Base-by-base conservation (phyloP, 805 yeast species). In the Saturnispora besseyi region DNA sequence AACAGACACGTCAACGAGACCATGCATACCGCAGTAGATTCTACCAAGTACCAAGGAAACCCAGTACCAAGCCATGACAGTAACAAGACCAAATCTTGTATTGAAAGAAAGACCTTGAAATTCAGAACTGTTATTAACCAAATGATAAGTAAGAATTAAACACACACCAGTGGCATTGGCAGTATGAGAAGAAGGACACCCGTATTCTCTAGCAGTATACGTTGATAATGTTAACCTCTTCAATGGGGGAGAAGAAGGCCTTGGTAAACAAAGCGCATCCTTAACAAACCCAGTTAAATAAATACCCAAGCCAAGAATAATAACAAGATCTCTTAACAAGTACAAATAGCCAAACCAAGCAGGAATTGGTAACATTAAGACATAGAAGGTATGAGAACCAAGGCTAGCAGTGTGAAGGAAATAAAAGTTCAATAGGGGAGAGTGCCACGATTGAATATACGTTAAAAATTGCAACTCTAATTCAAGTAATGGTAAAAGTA, bases 21-120 rank as follows among this genome's bases (percentile, higher is more conserved):
- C 98, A 67, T 93, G 99, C 99, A 91, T 91, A 3, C 99, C 99
- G 64, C 96, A 89, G 68, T 93, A 91, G 9, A 91, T 60, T 50
- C 99, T 73, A 15, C 99, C 99, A 53, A 79, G 62, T 1, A 86
- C 76, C 52, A 93, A 70, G 7, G 89, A 78, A 34, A 73, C 52
- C 59, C 79, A 81, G 62, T 89, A 89, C 22, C 77, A 44, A 15
- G 58, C 50, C 26, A 73, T 55, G 5, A 61, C 40, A 4, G 61
- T 45, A 5, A 59, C 43, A n/a, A 52, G 41, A 1, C 42, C 44
- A 29, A 41, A 49, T 1, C 18, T 50, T 41, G 28, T 13, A 1
- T 4, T 18, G 5, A 15, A 5, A 12, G 34, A 40, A 8, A 26
- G 15, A 26, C 28, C 31, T 22, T 8, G 15, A 37, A 41, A 15